phyloP scores from a whole-genome alignment of 148 eudicot species.

The Euryodendron excelsum region DNA sequence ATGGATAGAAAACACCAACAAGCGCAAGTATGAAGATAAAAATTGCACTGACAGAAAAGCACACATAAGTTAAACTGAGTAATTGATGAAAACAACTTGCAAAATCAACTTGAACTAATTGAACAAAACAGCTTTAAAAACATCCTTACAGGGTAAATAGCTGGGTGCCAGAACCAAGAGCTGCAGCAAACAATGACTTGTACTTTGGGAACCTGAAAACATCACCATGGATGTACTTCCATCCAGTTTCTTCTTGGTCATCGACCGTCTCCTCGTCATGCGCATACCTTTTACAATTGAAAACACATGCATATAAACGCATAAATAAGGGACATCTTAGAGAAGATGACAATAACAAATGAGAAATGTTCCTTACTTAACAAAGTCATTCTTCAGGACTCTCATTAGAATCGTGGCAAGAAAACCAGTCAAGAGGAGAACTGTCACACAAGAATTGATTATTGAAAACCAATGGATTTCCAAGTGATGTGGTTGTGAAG shows the following conservation, averaged over 20 bases:
- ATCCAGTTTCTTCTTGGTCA: conserved; percentile 84
- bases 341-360: conserved; percentile 8
- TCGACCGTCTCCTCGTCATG: conserved; percentile 77
- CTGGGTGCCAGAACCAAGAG: conserved; percentile 78
- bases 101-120: background rate
- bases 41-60: conserved; percentile 26
- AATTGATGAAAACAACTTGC: background rate
- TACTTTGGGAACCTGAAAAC: conserved; percentile 71
- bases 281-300: conserved; percentile 48
- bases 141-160: conserved; percentile 63
- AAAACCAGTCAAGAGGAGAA: conserved; percentile 59
- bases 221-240: conserved; percentile 83
- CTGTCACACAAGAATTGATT: conserved; percentile 65
- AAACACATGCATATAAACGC: background rate
- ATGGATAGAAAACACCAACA: conserved; percentile 56
- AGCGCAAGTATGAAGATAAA: conserved; percentile 44
- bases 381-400: conserved; percentile 69
- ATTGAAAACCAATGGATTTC: conserved; percentile 75
- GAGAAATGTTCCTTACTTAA: conserved; percentile 43
- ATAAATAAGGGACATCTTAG: background rate
- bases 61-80: background rate
- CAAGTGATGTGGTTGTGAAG: conserved; percentile 63
- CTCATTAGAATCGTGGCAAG: conserved; percentile 73
- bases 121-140: background rate
- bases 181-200: conserved; percentile 69